Evolutionary conservation across 2,329 filamentous ascomycete genomes (phyloP), one percentile per base, ranked within the genome.

Genomic region (Aspergillus quadricinctus): DNA sequence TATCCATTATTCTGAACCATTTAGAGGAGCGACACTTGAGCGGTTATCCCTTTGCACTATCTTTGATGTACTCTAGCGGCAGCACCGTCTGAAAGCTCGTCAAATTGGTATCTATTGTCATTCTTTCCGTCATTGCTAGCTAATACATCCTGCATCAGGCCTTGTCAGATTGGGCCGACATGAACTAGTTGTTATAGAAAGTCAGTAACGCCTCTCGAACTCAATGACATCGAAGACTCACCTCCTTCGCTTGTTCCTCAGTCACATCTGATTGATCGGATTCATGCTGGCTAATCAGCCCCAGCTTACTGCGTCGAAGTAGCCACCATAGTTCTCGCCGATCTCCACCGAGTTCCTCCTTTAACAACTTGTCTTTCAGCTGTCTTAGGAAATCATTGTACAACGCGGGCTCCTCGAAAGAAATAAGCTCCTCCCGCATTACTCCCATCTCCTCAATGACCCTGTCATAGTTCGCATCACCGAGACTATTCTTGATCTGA

Each of bases 301-400:
- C 90, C 55, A 96, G 75, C 63, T 79, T 84, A 45, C 81, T 83
- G 57, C 78, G 83, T 63, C 87, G 81, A 25, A 96, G 76, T 63
- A 83, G 79, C 77, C 84, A 89, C 92, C 92, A 97, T 76, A 97
- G 86, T 67, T 95, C 90, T 60, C 82, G 82, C 53, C 91, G 79
- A 65, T 95, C 88, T 0, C 90, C 92, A 40, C 87, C 86, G 2
- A 97, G 74, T 62, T 88, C 82, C 0, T 86, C 88, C 0, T 79
- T 81, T 7, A 92, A 71, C 1, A 97, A 70, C 55, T 86, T 85
- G 62, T 78, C 79, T 78, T 97, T 97, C 64, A 97, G 73, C 35
- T 82, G 80, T 43, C 72, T 78, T 45, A 95, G 66, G 62, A 92
- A 89, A 0, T 81, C 78, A 68, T 97, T 97, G 73, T 89, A 99